Conservation (phyloP, 331 rosid genomes). For the Telfairia occidentalis region DNA sequence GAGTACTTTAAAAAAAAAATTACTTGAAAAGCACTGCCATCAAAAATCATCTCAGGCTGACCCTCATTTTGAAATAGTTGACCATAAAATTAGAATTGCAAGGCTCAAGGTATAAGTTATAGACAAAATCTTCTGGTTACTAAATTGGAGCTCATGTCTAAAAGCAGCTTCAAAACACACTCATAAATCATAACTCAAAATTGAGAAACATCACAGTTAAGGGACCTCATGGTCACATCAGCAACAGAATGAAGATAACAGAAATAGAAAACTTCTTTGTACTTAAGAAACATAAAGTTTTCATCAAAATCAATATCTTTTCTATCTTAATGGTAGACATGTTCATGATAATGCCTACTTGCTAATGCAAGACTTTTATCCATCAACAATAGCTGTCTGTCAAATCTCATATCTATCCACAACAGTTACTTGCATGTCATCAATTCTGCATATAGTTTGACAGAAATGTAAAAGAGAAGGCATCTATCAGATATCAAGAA, state of each 20-base stretch:
- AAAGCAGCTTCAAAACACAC: background rate
- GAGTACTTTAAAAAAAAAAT: no score
- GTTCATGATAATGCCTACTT: slow-evolving; percentile 2
- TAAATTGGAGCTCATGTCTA: background rate
- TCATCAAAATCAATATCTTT: background rate
- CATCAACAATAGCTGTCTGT: background rate
- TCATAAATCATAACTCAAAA: background rate
- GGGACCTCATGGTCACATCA: background rate
- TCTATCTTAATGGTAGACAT: background rate
- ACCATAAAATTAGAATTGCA: background rate
- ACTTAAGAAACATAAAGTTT: background rate
- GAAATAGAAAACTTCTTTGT: background rate
- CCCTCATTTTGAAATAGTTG: background rate
- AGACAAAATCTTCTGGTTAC: background rate
- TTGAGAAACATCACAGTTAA: background rate
- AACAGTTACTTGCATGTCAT: background rate
- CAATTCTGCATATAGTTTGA: background rate
- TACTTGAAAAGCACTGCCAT: background rate
- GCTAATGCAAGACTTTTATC: background rate
- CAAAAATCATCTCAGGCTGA: background rate
- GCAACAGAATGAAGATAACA: background rate
- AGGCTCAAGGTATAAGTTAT: background rate
- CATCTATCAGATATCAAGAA: background rate
- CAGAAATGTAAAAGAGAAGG: background rate
- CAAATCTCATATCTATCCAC: background rate